Evolutionary conservation across 768 basidiomycete species (phyloP), one percentile per base, ranked within the genome.

Genomic region (Leucocoprinus leucothites): DNA sequence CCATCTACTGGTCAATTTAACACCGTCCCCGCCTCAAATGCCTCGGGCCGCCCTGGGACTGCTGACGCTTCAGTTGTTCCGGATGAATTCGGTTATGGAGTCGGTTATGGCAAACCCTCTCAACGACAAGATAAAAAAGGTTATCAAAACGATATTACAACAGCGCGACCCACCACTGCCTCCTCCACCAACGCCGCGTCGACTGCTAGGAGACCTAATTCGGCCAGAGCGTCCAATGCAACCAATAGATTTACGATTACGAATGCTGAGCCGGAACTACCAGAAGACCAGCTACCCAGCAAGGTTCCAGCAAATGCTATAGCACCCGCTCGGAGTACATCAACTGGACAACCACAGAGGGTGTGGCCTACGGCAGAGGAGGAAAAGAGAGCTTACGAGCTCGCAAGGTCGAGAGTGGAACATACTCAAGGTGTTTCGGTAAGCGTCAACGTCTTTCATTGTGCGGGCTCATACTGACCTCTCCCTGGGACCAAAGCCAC

Each of bases 301-400:
- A 45, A 44, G 9, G n/a, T 35, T 1, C 26, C 53, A 8, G 22
- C 31, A 21, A 42, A 22, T 55, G 31, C n/a, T 45, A 43, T 60
- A 2, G 44, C 54, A 16, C 22, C 61, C 2, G 45, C 53, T 34
- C 59, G 62, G 35, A 48, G 45, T 42, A 25, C 19, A 11, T 16
- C 42, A 6, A n/a, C 45, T 1, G 22, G 24, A 14, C 47, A 41
- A 3, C 43, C 44, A 57, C 57, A 48, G 18, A 58, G 58, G 21
- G 55, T 62, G 19, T 92, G 88, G 87, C 75, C 75, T 3, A 73
- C 64, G 16, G 78, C 80, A 6, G 75, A 73, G 66, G 81, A 84
- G 19, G 91, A 93, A 69, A 92, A 93, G 64, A 73, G 73, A 47
- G 66, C 89, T 38, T 91, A 81, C 65, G 81, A 89, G 57, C 65